Evolutionary conservation across 192 early-diverging fungal genomes (phyloP), one percentile per base, ranked within the genome.

Genomic region (Linnemannia schmuckeri): DNA sequence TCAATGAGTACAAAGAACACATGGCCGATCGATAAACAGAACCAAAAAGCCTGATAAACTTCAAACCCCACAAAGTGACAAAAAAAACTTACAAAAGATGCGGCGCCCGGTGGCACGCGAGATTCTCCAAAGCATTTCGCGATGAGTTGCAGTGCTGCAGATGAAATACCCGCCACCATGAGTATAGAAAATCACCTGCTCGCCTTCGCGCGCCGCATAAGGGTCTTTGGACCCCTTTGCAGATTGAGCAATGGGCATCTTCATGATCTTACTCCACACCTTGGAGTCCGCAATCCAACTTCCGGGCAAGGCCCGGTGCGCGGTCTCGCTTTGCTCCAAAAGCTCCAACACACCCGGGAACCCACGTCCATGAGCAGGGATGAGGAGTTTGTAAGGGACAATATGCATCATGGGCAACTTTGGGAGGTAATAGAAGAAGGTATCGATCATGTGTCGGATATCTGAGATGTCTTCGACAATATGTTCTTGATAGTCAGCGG

Each of bases 141-240:
- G 88, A 88, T 95, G 90, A 0, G 88, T 87, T 1, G 82, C 82
- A 9, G 87, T 74, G 6, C 85, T 87, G 54, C 93, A 91, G 3
- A 89, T 54, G 30, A 93, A 91, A 79, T 94, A 96, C 6, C 91
- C 95, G 22, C 96, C 96, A 40, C 97, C 97, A 77, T 97, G 97
- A 55, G 94, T 76, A 74, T 94, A 95, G 63, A 97, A 78, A 37
- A 90, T 88, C 20, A 90, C 86, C 70, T 90, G 82, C 55, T 90
- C 89, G 37, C 85, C 85, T 30, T 81, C 85, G 1, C 85, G 69
- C 5, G 85, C 85, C 17, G 85, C 85, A 20, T 54, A 86, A 8
- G 79, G 83, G 40, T 86, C 83, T 44, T 77, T 80, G 55, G 79
- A 77, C 20, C 12, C 63, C 24, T 37, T 54, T 18, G 80, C 80